Evolutionary conservation across 208 protist species (phyloP).

Genomic region (Acanthamoeba healyi): DNA sequence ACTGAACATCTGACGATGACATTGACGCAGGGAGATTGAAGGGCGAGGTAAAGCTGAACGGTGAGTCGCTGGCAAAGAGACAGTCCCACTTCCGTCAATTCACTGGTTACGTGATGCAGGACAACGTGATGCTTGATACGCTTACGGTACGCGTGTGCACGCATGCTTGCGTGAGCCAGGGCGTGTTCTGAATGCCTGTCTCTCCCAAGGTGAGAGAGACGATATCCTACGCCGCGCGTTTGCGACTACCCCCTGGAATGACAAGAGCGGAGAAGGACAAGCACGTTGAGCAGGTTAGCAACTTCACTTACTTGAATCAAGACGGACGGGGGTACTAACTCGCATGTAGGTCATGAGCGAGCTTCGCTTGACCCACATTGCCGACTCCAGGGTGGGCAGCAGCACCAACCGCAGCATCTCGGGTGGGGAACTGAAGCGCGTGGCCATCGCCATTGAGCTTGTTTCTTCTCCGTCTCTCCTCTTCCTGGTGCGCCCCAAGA

Average conservation of each 20-base stretch:
- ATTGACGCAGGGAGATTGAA: neutral
- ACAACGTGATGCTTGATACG: conserved; percentile 36
- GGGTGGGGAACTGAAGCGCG: conserved; percentile 37
- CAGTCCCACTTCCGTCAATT: neutral
- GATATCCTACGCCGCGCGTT: neutral
- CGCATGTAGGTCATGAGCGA: neutral
- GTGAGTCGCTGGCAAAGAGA: neutral
- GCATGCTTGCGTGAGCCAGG: no score
- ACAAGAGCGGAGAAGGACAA: neutral
- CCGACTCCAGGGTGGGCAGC: neutral
- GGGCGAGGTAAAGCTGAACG: conserved; percentile 26
- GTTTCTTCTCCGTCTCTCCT: conserved; percentile 52
- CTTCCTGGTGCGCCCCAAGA: conserved; percentile 22
- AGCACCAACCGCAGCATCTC: neutral
- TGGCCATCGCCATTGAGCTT: conserved; percentile 51
- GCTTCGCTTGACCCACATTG: conserved; percentile 18
- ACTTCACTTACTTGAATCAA: no score
- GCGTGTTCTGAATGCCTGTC: no score
- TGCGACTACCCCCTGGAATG: neutral
- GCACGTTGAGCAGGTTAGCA: neutral
- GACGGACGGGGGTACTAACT: no score
- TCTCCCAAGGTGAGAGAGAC: conserved; percentile 30
- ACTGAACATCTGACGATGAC: neutral
- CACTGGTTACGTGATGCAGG: conserved; percentile 59
- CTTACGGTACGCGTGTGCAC: no score